These are phyloP conservation scores for Metschnikowia shivogae DNA, from an alignment of 805 yeast genomes.

Conservation along the genomic window DNA sequence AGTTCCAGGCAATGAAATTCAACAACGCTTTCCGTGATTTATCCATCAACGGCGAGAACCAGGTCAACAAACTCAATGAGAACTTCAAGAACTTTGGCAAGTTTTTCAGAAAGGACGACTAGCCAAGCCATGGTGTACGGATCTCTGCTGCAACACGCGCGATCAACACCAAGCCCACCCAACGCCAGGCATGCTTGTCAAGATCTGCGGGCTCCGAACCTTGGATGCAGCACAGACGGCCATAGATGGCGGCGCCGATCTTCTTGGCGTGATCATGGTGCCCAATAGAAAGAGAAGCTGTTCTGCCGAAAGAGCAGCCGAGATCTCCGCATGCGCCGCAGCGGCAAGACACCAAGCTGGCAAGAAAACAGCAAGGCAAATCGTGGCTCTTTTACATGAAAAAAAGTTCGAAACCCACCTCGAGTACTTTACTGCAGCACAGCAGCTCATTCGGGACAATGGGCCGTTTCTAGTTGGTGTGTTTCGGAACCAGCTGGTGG, in stretches of 20 bases:
- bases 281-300: conserved; percentile 78
- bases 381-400: conserved; percentile 12
- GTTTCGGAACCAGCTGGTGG: conserved; percentile 73
- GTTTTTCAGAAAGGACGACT: conserved; percentile 35
- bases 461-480: conserved; percentile 87
- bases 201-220: conserved; percentile 79
- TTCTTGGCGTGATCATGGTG: conserved; percentile 83
- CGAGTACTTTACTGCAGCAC: conserved; percentile 31
- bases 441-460: conserved; percentile 25
- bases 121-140: neutral
- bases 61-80: conserved; percentile 61
- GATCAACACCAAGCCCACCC: neutral
- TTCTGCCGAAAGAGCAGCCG: conserved; percentile 24
- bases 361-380: conserved; percentile 18
- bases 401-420: conserved; percentile 12
- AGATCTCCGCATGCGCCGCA: conserved; percentile 27
- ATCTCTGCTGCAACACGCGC: neutral
- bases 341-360: conserved; percentile 17
- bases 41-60: conserved; percentile 50
- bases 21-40: conserved; percentile 41
- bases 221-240: conserved; percentile 69
- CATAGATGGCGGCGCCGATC: conserved; percentile 63
- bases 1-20: conserved; percentile 44
- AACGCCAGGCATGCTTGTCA: conserved; percentile 44
- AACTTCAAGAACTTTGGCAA: conserved; percentile 62